Evolutionary conservation across 345 rosid species (phyloP), one percentile per base, ranked within the genome.

Genomic region (Kandelia obovata): DNA sequence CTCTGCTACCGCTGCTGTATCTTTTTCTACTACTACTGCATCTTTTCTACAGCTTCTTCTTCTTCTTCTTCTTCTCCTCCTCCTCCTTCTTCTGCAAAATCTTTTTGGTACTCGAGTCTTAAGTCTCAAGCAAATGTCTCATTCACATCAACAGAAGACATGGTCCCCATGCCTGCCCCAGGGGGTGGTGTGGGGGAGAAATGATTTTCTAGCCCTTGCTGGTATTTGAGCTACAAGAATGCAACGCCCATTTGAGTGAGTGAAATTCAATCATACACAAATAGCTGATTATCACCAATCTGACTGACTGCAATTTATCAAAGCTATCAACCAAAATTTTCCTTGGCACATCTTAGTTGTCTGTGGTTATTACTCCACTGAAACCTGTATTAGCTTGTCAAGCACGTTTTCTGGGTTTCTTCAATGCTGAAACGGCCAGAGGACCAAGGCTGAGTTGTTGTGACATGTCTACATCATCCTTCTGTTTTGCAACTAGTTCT

Each of bases 331-430:
- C 58, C 52, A 9, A 9, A 27, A 57, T 72, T 55, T 58, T 65
- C 78, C 27, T 75, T 61, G 56, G 61, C 68, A 31, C 53, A 27
- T 65, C 65, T 51, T 68, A 64, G 68, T 52, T 81, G 59, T 73
- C 80, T 57, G 73, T 58, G 53, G 80, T 71, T 53, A 69, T 68
- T 69, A 75, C 82, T 15, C 53, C 32, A 60, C 75, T 69, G 63
- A 79, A 59, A 69, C 73, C 37, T 34, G 9, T 63, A 57, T 72
- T 84, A 35, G 81, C 73, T 67, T 75, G 86, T 71, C 62, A 66
- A 13, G 69, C 68, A 64, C 80, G 79, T 75, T 87, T 87, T 74
- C 85, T 85, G 25, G 88, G 80, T 75, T 83, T 83, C 81, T 76
- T 88, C 64, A 67, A 39, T 30, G 81, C 64, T 25, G 85, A 73